Evolutionary conservation across 2,329 filamentous ascomycete species (phyloP).

Genomic region (Aspergillus ibericus): DNA sequence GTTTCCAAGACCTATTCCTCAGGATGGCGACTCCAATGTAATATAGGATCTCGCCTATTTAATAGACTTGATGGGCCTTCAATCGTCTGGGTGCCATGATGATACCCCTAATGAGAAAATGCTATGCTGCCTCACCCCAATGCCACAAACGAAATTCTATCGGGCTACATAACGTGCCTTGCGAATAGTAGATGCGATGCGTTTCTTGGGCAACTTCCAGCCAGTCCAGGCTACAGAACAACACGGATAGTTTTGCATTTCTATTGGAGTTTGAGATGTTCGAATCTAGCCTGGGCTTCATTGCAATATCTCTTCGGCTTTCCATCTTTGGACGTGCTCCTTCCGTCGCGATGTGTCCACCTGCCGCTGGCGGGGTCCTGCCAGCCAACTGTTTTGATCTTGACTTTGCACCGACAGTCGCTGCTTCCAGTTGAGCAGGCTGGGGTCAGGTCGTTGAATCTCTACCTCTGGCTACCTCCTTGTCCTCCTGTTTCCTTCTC

Average conservation of each 20-base stretch:
- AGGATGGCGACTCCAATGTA: constrained; percentile 9
- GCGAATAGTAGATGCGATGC: background rate
- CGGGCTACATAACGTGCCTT: background rate
- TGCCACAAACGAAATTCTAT: background rate
- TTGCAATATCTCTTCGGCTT: background rate
- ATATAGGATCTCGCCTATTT: constrained; percentile 4
- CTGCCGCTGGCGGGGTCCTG: background rate
- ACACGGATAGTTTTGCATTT: background rate
- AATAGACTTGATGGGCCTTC: constrained; percentile 1
- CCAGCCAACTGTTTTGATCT: background rate
- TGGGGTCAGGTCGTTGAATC: background rate
- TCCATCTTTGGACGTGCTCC: background rate
- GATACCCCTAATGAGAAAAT: constrained; percentile 5
- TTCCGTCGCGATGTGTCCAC: background rate
- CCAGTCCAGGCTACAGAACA: background rate
- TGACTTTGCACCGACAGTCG: background rate
- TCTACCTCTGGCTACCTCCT: background rate
- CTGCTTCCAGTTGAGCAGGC: background rate
- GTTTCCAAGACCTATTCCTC: background rate
- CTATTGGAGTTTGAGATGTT: background rate
- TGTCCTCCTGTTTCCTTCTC: background rate
- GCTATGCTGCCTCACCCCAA: background rate
- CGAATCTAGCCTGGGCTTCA: background rate
- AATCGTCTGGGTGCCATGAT: background rate
- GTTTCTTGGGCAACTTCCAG: background rate